Percentiles rank a stretch among this genome's conserved stretches.
phyloP scores from a whole-genome alignment of 257 asterid species.

The Solanum pennellii region DNA sequence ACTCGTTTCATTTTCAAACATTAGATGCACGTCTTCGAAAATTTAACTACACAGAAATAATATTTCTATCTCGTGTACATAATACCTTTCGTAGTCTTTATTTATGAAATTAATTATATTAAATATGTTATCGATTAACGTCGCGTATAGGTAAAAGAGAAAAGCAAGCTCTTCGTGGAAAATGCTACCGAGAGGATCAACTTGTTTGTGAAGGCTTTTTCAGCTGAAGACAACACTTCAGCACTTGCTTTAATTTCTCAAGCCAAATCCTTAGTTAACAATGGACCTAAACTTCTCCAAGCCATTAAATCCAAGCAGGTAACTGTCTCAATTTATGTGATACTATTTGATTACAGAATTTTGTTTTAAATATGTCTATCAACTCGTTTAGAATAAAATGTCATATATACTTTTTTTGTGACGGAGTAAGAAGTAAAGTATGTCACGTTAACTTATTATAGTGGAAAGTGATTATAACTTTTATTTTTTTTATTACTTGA shows the following conservation, averaged over 20 bases:
- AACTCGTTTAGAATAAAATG: background rate
- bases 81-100: rapidly evolving
- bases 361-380: background rate
- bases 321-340: background rate
- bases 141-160: constrained; percentile 44
- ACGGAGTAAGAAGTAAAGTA: background rate
- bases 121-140: background rate
- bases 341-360: background rate
- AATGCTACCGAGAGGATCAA: constrained; percentile 59
- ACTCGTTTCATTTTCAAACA: background rate
- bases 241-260: constrained; percentile 40
- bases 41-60: background rate
- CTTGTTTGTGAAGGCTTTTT: constrained; percentile 43
- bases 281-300: constrained; percentile 43
- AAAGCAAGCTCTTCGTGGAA: constrained; percentile 40
- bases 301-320: constrained; percentile 64
- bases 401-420: background rate
- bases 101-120: background rate
- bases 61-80: no score
- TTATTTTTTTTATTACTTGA: background rate
- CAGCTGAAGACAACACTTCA: constrained; percentile 38
- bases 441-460: background rate
- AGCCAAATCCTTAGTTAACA: constrained; percentile 33
- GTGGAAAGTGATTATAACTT: background rate
- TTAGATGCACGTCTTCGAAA: background rate